Base-by-base conservation (phyloP, 2,329 filamentous ascomycete genomes). In the Chaetomiaceae sp. region DNA sequence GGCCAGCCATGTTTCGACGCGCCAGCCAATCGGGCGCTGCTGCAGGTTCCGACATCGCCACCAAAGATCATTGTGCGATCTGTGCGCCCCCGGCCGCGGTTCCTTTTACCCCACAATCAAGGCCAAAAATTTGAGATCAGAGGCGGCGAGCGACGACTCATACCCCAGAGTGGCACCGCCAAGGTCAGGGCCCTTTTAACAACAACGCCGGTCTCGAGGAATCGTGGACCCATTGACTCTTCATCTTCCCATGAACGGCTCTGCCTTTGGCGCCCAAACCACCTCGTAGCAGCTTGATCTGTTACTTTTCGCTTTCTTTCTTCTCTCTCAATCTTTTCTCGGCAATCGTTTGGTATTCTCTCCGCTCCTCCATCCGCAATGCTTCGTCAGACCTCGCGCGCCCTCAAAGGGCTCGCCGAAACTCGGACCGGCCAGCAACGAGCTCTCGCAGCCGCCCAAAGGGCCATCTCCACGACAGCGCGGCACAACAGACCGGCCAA, bases 361-460 rank as follows among this genome's bases (percentile, higher is more conserved):
- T 57, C 51, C 53, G 22, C 51, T 53, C 40, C 53, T 48, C 54
- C 37, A 8, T 25, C 34, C 15, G 67, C 63, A 60, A 80, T 80
- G 77, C 74, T 80, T 63, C 76, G 75, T 64, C 73, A 74, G 63
- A 72, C 75, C 56, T 65, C 68, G 63, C 72, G 69, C 68, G 77
- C 76, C 71, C 60, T 77, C 59, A 73, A 68, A 69, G 71, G 71
- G 64, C 48, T 76, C 63, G 64, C 66, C 58, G 66, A 69, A 53
- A 60, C 68, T 50, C 72, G 64, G 63, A 64, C 58, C 64, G 66
- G 58, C 61, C 68, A 54, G 69, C 71, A 61, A 62, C 68, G 55
- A 64, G 63, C 55, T 61, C 68, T 79, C 58, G 72, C 72, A 51
- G 69, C 69, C n/a, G 68, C 75, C 23, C 64, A 71, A 23, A 63